Evolutionary conservation across 768 basidiomycete genomes (phyloP), one percentile per base, ranked within the genome.

Genomic region (Trametes cingulata): DNA sequence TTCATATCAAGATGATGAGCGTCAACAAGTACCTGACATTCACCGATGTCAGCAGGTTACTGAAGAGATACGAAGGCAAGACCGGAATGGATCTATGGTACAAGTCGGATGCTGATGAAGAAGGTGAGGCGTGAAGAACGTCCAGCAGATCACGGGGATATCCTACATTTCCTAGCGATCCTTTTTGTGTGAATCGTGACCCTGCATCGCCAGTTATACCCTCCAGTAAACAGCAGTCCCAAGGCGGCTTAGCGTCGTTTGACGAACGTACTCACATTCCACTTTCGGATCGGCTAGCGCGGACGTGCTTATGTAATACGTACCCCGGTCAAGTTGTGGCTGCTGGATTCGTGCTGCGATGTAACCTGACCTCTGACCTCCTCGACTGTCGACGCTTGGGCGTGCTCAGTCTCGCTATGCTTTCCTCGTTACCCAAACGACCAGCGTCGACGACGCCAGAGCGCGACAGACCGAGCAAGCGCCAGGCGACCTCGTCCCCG

Each of bases 401-500:
- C 20, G 48, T 47, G 42, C 53, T 47, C 56, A 27, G 47, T 41
- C 39, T 51, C 47, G 39, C 46, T 48, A 65, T 61, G 63, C n/a
- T 50, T 35, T 48, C 59, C 20, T 54, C 59, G 35, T 63, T 76
- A 24, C 65, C 72, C 50, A 91, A 91, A 75, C 81, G 90, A 59
- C 76, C 74, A 53, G 85, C 85, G 27, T 85, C 85, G 37, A 71
- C 73, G 48, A 83, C 85, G 14, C 79, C 83, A 46, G 74, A 76
- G 1, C 74, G 77, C 58, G 72, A 74, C 39, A 78, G 87, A 51
- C 78, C 82, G 10, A 37, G 72, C 6, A 91, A 91, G 68, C 79
- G 87, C 43, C 76, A 70, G 19, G 77, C 78, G 9, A 80, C 86
- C 2, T 87, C 74, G 0, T 80, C 89, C 0, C 90, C 90, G 50